These are phyloP conservation scores for Kwoniella bestiolae DNA, from an alignment of 768 basidiomycete species.

Conservation along the genomic window DNA sequence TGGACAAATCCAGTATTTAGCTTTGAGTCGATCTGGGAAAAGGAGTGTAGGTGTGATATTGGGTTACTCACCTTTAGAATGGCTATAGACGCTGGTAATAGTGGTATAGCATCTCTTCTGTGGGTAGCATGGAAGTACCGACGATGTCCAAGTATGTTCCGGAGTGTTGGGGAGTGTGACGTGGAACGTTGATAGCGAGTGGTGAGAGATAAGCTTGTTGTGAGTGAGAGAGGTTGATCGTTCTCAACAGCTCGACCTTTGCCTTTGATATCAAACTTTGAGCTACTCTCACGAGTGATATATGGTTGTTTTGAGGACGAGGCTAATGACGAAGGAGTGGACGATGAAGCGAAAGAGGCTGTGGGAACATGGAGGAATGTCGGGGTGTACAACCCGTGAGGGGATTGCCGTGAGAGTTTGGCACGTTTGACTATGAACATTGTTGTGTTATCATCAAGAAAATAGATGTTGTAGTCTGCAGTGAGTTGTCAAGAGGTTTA, in stretches of 20 bases:
- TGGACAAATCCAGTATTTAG: slow-evolving; percentile 1
- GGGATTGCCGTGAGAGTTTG: neutral
- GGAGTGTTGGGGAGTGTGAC: neutral
- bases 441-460: neutral
- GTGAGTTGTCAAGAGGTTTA: neutral
- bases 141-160: neutral
- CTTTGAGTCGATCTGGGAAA: no score
- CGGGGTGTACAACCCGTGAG: neutral
- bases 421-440: slow-evolving; percentile 1
- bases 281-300: neutral
- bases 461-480: no score
- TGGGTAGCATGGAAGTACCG: slow-evolving; percentile 41
- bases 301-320: slow-evolving; percentile 9
- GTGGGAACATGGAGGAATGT: neutral
- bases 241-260: slow-evolving; percentile 14
- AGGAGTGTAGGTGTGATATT: no score
- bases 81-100: slow-evolving; percentile 38
- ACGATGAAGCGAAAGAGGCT: neutral
- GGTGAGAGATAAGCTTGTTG: neutral
- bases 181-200: neutral
- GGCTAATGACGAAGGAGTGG: neutral
- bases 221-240: neutral
- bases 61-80: slow-evolving; percentile 43
- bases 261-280: slow-evolving; percentile 11
- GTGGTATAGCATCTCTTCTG: slow-evolving; percentile 43